These are phyloP conservation scores for Lachnellula arida DNA, from an alignment of 2,329 filamentous ascomycete species.

Conservation along the genomic window DNA sequence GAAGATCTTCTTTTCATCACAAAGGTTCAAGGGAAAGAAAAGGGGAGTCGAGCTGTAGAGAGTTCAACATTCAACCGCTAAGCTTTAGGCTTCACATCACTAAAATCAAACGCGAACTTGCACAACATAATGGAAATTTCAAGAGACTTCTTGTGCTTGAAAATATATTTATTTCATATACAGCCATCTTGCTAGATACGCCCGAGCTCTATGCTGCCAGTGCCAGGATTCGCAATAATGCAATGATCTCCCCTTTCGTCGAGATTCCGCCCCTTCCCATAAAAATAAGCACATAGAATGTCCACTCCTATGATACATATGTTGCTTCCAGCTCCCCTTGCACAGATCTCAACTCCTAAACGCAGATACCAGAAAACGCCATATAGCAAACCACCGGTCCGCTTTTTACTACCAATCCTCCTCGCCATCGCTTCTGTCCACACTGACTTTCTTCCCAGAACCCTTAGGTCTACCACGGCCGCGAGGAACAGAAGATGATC, in stretches of 20 bases:
- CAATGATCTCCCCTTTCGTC: not conserved
- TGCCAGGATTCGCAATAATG: not conserved
- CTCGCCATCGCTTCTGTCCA: slow-evolving; percentile 26
- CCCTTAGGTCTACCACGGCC: slow-evolving; percentile 20
- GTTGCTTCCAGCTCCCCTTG: not conserved
- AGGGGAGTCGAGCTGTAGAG: too few species aligned
- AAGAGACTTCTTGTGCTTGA: not conserved
- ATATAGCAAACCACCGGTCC: not conserved
- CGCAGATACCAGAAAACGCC: not conserved
- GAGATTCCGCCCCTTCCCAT: not conserved
- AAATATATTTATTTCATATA: not conserved
- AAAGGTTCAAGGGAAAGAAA: too few species aligned
- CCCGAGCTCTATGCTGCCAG: not conserved
- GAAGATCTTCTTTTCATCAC: too few species aligned
- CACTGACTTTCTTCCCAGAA: slow-evolving; percentile 20
- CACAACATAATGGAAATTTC: not conserved
- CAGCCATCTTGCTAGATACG: not conserved
- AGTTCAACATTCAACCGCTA: too few species aligned
- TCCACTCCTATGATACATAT: not conserved
- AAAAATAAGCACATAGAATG: not conserved
- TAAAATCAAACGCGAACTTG: too few species aligned
- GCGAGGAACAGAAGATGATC: slow-evolving; percentile 38
- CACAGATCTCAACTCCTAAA: not conserved
- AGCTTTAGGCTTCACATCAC: too few species aligned
- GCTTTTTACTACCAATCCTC: slow-evolving; percentile 3